A percentile compares a stretch with the other conserved stretches of the same genome.
phyloP scores from a whole-genome alignment of 768 basidiomycete species.

The Wakefieldia striispora region DNA sequence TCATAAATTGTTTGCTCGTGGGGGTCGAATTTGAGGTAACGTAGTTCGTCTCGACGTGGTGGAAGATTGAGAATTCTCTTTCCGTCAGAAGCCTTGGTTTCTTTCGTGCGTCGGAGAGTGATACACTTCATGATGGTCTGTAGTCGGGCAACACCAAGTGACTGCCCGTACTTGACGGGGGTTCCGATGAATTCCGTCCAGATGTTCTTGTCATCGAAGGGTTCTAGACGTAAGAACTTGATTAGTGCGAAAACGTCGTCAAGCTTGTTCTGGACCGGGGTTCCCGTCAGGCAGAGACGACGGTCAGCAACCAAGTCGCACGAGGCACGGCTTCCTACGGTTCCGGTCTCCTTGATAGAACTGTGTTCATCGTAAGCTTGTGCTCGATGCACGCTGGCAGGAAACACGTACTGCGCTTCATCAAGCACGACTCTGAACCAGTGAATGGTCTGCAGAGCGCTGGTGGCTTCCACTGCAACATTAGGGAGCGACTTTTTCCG shows the following conservation, averaged over 20 bases:
- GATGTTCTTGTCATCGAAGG: constrained; percentile 87
- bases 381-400: not conserved
- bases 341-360: constrained; percentile 94
- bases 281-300: constrained; percentile 93
- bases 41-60: constrained; percentile 84
- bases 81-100: constrained; percentile 77
- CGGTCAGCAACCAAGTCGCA: constrained; percentile 95
- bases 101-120: constrained; percentile 95
- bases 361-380: constrained; percentile 39
- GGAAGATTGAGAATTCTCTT: constrained; percentile 85
- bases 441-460: constrained; percentile 88
- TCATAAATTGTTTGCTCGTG: constrained; percentile 87
- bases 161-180: constrained; percentile 89
- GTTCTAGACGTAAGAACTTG: constrained; percentile 90
- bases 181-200: constrained; percentile 94
- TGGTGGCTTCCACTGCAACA: constrained; percentile 51
- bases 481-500: constrained; percentile 53
- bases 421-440: constrained; percentile 97
- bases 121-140: constrained; percentile 97
- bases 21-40: constrained; percentile 78
- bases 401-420: constrained; percentile 84
- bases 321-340: constrained; percentile 91
- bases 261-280: constrained; percentile 98
- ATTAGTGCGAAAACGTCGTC: constrained; percentile 97
- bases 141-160: constrained; percentile 86